These are phyloP conservation scores for Vitellaria paradoxa DNA, from an alignment of 179 eudicot genomes.

Conservation along the genomic window DNA sequence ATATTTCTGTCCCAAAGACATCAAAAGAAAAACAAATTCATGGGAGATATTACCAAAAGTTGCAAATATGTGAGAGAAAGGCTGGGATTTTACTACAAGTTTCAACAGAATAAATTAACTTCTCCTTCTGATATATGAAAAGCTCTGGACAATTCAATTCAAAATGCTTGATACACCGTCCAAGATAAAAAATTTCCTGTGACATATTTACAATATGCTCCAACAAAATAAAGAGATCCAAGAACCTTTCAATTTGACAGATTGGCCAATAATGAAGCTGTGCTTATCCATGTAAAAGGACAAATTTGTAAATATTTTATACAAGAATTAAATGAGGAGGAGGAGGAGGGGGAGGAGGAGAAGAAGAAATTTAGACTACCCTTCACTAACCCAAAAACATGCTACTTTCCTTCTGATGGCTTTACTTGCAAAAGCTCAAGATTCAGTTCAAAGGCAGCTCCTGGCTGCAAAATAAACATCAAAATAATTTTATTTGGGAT, in stretches of 20 bases:
- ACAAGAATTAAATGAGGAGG: neutral
- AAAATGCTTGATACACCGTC: neutral
- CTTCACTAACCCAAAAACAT: conserved; percentile 7
- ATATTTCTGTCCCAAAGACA: too few relatives aligned
- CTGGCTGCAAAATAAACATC: conserved; percentile 62
- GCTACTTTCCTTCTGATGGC: conserved; percentile 38
- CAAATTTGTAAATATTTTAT: neutral
- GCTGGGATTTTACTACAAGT: too few relatives aligned
- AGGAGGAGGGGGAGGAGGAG: neutral
- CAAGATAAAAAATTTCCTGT: neutral
- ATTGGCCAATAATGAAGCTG: conserved; percentile 4
- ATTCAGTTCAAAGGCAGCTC: conserved; percentile 84
- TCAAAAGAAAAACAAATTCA: too few relatives aligned
- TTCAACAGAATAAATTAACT: too few relatives aligned
- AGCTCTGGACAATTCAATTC: neutral
- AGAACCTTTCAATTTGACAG: neutral
- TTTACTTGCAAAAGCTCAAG: conserved; percentile 78
- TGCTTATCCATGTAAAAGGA: neutral
- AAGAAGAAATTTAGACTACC: neutral
- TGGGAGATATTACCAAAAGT: too few relatives aligned
- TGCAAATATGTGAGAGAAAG: too few relatives aligned
- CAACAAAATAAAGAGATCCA: neutral
- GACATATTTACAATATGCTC: conserved; percentile 7
- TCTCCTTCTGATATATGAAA: neutral
- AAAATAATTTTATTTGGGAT: neutral